A percentile compares a stretch with the other conserved stretches of the same genome.
Conservation (phyloP, 2,329 filamentous ascomycete genomes). For the Phialophora expanda region DNA sequence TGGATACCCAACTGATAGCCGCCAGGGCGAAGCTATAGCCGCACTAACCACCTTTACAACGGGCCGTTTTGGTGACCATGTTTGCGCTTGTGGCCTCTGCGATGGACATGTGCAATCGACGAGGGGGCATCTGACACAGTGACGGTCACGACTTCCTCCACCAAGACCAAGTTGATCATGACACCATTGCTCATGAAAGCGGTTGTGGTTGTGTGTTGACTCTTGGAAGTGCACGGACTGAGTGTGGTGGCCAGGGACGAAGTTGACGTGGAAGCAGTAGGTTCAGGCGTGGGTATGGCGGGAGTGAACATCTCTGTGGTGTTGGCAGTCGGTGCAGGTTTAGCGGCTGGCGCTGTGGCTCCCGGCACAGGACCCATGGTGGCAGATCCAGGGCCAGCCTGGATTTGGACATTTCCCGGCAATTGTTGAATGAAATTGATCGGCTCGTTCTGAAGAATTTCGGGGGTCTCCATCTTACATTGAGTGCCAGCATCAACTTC, state of each 20-base stretch:
- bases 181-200: slow-evolving; percentile 34
- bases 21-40: slow-evolving; percentile 28
- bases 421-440: slow-evolving; percentile 61
- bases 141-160: slow-evolving; percentile 39
- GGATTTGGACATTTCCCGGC: slow-evolving; percentile 66
- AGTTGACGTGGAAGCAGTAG: slow-evolving; percentile 14
- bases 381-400: slow-evolving; percentile 52
- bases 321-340: slow-evolving; percentile 11
- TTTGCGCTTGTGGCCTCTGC: slow-evolving; percentile 30
- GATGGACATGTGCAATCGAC: slow-evolving; percentile 2
- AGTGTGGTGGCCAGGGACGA: slow-evolving; percentile 19
- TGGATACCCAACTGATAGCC: slow-evolving; percentile 32
- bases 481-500: slow-evolving; percentile 54
- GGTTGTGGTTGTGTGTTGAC: slow-evolving; percentile 25
- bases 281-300: slow-evolving; percentile 18
- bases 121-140: slow-evolving; percentile 23
- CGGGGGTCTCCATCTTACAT: slow-evolving; percentile 69
- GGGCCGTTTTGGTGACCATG: slow-evolving; percentile 21
- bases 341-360: slow-evolving; percentile 10
- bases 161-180: slow-evolving; percentile 36
- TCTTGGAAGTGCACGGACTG: slow-evolving; percentile 1
- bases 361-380: slow-evolving; percentile 17
- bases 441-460: slow-evolving; percentile 59
- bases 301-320: slow-evolving; percentile 10
- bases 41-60: slow-evolving; percentile 23